Conservation (phyloP, 169 alveolate genomes). For the Condylostoma magnum region DNA sequence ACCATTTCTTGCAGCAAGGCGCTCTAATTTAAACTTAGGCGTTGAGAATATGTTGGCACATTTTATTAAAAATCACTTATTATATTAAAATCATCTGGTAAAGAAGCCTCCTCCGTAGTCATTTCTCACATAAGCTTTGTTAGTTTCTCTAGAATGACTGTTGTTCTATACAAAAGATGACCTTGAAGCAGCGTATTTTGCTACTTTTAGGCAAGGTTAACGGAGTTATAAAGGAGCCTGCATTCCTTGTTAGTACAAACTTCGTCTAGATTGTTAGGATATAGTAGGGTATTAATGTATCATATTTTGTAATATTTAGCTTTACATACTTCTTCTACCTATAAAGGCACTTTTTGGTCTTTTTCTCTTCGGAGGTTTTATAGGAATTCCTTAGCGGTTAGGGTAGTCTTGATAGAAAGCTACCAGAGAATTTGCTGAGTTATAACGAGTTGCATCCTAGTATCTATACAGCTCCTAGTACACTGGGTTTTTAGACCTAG, state of each 20-base stretch:
- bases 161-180: constrained; percentile 4
- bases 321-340: not conserved
- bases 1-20: constrained; percentile 74
- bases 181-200: not conserved
- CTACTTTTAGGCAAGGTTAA: not conserved
- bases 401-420: constrained; percentile 25
- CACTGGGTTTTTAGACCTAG: constrained; percentile 22
- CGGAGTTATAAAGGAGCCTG: not conserved
- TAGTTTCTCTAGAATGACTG: constrained; percentile 31
- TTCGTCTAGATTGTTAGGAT: not conserved
- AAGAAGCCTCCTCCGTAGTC: constrained; percentile 25
- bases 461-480: not conserved
- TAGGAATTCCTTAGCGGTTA: constrained; percentile 23
- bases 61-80: constrained; percentile 25
- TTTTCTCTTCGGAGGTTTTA: not conserved
- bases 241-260: not conserved
- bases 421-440: constrained; percentile 5
- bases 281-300: not conserved
- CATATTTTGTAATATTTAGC: not conserved
- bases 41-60: constrained; percentile 82
- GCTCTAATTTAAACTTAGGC: constrained; percentile 77
- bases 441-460: constrained; percentile 22
- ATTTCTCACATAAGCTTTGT: constrained; percentile 35
- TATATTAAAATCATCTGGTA: constrained; percentile 4
- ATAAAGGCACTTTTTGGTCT: not conserved